Evolutionary conservation across 1,139 yeast species (phyloP).

Genomic region (Trichomonascaceae sp.): DNA sequence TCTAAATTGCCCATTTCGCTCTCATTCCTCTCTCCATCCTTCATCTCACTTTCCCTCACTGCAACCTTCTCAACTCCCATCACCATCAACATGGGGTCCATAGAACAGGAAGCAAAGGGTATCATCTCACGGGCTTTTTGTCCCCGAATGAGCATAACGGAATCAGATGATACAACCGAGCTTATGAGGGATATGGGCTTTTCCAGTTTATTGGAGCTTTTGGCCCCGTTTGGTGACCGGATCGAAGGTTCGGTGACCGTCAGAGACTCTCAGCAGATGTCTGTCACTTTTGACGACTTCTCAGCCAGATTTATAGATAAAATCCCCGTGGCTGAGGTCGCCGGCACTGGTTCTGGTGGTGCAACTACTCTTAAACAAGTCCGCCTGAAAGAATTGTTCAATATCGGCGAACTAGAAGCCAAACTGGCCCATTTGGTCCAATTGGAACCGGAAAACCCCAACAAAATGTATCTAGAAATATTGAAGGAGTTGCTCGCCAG

Average conservation of each 20-base stretch:
- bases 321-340: not conserved
- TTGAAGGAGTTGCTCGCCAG: slow-evolving; percentile 31
- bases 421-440: slow-evolving; percentile 13
- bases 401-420: slow-evolving; percentile 19
- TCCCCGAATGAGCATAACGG: slow-evolving; percentile 52
- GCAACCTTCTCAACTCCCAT: not conserved
- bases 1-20: not conserved
- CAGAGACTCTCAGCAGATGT: slow-evolving; percentile 34
- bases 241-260: slow-evolving; percentile 38
- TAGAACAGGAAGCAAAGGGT: slow-evolving; percentile 14
- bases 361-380: slow-evolving; percentile 2
- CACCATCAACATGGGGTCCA: not conserved
- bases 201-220: slow-evolving; percentile 35
- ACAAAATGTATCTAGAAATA: slow-evolving; percentile 11
- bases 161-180: slow-evolving; percentile 48
- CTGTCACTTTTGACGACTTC: slow-evolving; percentile 29
- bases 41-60: too few species aligned
- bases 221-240: slow-evolving; percentile 39
- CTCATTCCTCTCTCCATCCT: not conserved
- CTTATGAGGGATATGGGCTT: slow-evolving; percentile 38
- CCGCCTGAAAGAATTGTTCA: slow-evolving; percentile 13
- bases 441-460: slow-evolving; percentile 7
- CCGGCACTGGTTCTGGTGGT: not conserved
- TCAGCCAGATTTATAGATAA: slow-evolving; percentile 24
- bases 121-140: slow-evolving; percentile 41